A percentile compares a stretch with the other conserved stretches of the same genome.
phyloP scores from a whole-genome alignment of 805 yeast species.

The Myxozyma udenii region DNA sequence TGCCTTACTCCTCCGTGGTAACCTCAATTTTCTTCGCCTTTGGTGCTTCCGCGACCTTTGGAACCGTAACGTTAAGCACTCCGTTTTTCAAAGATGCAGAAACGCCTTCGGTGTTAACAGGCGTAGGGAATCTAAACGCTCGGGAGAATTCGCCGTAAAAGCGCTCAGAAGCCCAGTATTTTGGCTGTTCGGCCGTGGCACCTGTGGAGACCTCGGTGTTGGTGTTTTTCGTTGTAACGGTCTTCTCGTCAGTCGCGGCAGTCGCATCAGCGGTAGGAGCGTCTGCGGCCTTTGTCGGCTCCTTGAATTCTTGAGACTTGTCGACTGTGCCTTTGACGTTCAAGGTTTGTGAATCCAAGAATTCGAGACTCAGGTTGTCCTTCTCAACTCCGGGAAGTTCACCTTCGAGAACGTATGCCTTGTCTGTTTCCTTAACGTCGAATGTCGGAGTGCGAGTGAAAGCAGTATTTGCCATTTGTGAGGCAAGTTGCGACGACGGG shows the following conservation, averaged over 20 bases:
- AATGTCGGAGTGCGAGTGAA: slow-evolving; percentile 20
- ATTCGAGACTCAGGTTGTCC: slow-evolving; percentile 21
- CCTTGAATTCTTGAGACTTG: slow-evolving; percentile 16
- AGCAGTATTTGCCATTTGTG: not conserved
- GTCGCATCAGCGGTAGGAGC: not conserved
- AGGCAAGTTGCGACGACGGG: not conserved
- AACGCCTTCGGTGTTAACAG: slow-evolving; percentile 19
- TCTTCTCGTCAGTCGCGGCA: slow-evolving; percentile 1
- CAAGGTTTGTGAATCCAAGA: slow-evolving; percentile 24
- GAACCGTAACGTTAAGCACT: slow-evolving; percentile 22
- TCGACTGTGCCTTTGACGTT: slow-evolving; percentile 24
- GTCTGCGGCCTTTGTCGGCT: not conserved
- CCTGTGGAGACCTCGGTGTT: not conserved
- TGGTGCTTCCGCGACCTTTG: slow-evolving; percentile 12
- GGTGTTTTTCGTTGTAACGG: not conserved
- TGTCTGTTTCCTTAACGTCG: slow-evolving; percentile 28
- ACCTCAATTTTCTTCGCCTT: slow-evolving; percentile 10
- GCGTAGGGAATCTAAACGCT: slow-evolving; percentile 26
- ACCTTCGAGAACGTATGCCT: slow-evolving; percentile 23
- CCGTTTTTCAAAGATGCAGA: slow-evolving; percentile 26
- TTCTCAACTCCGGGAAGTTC: slow-evolving; percentile 30
- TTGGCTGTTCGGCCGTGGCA: not conserved
- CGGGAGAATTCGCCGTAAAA: slow-evolving; percentile 25
- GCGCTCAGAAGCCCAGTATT: slow-evolving; percentile 28
- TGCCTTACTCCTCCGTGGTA: slow-evolving; percentile 8